Conservation (phyloP, 495 filamentous ascomycete genomes). For the Hypoxylon fragiforme region DNA sequence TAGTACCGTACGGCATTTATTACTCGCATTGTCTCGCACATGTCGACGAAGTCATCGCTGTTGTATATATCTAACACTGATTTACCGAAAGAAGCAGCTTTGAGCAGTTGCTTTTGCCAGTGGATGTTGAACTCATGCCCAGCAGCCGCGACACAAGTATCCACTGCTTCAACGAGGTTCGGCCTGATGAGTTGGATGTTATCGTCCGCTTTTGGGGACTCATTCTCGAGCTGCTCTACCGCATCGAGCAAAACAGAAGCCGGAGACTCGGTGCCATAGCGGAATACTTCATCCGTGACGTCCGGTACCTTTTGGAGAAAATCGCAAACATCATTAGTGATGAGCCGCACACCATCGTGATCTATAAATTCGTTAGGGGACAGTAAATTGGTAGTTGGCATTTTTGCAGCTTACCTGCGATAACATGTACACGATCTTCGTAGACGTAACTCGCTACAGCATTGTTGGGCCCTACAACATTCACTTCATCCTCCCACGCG, state of each 20-base stretch:
- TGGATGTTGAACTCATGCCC: slow-evolving; percentile 86
- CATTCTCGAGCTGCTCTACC: slow-evolving; percentile 85
- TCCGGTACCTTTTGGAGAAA: slow-evolving; percentile 93
- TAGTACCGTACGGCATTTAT: slow-evolving; percentile 90
- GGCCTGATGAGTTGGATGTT: slow-evolving; percentile 91
- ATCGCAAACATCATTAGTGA: slow-evolving; percentile 91
- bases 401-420: slow-evolving; percentile 64
- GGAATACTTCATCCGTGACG: slow-evolving; percentile 85
- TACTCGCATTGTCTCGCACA: slow-evolving; percentile 92
- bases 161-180: slow-evolving; percentile 86
- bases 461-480: slow-evolving; percentile 84
- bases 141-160: slow-evolving; percentile 79
- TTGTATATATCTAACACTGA: slow-evolving; percentile 95
- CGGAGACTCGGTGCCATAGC: slow-evolving; percentile 80
- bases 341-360: slow-evolving; percentile 82
- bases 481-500: slow-evolving; percentile 98
- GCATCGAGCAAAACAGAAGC: slow-evolving; percentile 92
- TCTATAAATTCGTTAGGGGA: slow-evolving; percentile 69
- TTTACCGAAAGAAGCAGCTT: slow-evolving; percentile 95
- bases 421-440: slow-evolving; percentile 84
- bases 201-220: slow-evolving; percentile 95
- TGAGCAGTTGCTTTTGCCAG: slow-evolving; percentile 94
- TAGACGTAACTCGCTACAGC: slow-evolving; percentile 84
- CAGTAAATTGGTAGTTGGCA: slow-evolving; percentile 48
- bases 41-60: slow-evolving; percentile 97